Evolutionary conservation across 2,329 filamentous ascomycete genomes (phyloP).

Genomic region (Colletotrichum higginsianum): DNA sequence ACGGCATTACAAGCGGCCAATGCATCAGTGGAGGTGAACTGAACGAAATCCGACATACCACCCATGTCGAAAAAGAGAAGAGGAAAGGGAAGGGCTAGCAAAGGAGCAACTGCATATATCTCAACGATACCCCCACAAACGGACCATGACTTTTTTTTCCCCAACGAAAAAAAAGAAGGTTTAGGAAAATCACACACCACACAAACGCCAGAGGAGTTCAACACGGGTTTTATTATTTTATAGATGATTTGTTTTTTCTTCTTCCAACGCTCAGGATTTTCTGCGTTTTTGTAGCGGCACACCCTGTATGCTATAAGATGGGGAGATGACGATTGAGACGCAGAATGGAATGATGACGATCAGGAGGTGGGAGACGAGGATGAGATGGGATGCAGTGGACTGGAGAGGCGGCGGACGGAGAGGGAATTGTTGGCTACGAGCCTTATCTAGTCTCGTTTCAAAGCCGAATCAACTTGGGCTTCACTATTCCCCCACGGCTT

Average conservation of each 20-base stretch:
- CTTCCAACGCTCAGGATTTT: constrained; percentile 13
- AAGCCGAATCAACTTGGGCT: constrained; percentile 37
- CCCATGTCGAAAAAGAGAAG: constrained; percentile 44
- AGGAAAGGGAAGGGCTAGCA: constrained; percentile 39
- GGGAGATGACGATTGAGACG: constrained; percentile 19
- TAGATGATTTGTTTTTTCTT: constrained; percentile 21
- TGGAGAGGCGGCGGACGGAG: background rate
- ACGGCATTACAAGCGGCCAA: constrained; percentile 25
- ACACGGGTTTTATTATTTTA: constrained; percentile 36
- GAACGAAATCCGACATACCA: constrained; percentile 41
- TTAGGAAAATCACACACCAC: constrained; percentile 17
- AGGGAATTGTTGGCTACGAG: background rate
- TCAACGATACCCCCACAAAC: constrained; percentile 58
- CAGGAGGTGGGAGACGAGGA: background rate
- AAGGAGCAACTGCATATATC: constrained; percentile 51
- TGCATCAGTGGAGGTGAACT: constrained; percentile 3
- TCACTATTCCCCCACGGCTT: constrained; percentile 12
- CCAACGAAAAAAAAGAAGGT: constrained; percentile 30
- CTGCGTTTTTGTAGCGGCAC: constrained; percentile 16
- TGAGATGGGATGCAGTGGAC: background rate
- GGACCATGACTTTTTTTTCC: constrained; percentile 38
- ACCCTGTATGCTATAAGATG: constrained; percentile 22
- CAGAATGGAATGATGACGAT: constrained; percentile 2
- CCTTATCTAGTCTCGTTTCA: constrained; percentile 18
- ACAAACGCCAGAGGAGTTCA: constrained; percentile 40